Evolutionary conservation across 2,329 filamentous ascomycete species (phyloP).

Genomic region (Grosmannia serpens): DNA sequence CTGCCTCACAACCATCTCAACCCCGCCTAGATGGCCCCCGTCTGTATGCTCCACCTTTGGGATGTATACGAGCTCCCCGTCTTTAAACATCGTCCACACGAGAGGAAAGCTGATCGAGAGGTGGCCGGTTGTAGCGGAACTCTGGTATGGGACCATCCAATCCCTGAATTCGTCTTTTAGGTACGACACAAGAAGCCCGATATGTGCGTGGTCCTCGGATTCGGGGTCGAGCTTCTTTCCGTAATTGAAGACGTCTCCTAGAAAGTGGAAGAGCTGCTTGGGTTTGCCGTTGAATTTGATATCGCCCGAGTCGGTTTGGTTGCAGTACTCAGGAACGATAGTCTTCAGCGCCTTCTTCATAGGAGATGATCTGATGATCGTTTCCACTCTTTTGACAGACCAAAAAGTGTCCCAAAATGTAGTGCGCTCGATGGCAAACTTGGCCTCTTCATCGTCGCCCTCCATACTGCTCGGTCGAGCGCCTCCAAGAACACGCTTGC

Average conservation of each 20-base stretch:
- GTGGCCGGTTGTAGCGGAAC: not conserved
- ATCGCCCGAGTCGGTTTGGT: not conserved
- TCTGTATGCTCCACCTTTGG: too few relatives aligned
- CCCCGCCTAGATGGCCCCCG: not conserved
- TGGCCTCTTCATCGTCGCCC: not conserved
- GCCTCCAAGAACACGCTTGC: not conserved
- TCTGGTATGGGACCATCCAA: not conserved
- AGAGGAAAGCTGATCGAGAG: not conserved
- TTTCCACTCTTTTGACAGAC: not conserved
- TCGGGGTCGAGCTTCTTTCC: not conserved
- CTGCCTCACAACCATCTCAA: not conserved
- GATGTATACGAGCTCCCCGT: not conserved
- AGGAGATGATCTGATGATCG: not conserved
- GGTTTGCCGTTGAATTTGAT: not conserved
- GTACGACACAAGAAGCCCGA: not conserved
- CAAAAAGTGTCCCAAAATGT: not conserved
- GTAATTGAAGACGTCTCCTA: not conserved
- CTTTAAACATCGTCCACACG: not conserved
- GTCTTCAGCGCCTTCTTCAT: not conserved
- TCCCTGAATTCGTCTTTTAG: not conserved
- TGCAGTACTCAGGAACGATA: not conserved
- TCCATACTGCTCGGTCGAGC: not conserved
- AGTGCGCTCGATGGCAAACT: not conserved
- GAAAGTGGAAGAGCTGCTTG: not conserved
- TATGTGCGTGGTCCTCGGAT: not conserved